Base-by-base conservation (phyloP, 2,329 filamentous ascomycete genomes). In the Alternaria atra region DNA sequence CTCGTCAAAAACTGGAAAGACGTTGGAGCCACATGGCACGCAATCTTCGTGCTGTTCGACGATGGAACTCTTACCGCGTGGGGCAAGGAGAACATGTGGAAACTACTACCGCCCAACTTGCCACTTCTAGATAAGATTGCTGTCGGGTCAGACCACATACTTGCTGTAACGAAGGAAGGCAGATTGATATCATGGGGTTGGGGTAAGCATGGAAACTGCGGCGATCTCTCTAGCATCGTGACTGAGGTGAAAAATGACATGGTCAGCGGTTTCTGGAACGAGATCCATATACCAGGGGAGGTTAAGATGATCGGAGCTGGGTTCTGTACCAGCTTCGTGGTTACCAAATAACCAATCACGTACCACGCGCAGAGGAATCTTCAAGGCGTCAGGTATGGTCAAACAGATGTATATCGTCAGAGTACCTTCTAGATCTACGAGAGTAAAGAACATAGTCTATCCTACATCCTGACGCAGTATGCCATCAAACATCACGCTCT, bases 171-270 rank as follows among this genome's bases (percentile, higher is more conserved):
- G 0, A 80, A 80, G 9, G 82, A 85, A 20, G 87, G 87, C 1
- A 86, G 89, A 52, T 87, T 97, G 1, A 80, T 96, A 50, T 87
- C 92, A 1, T 98, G 94, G 93, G 95, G 95, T 20, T 99, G 95
- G 95, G 94, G 93, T 2, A 94, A 98, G 79, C 95, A 99, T 80
- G 95, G 95, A 1, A 99, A 99, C 76, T 99, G 95, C 77, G 95
- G 95, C 3, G 59, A 73, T 44, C 29, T 73, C 6, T 64, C 40
- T 1, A 55, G 17, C 1, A 25, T 68, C 10, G 44, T 50, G 23
- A 60, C 62, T 2, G 60, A 68, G 6, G 46, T 71, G 1, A 66
- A 67, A 47, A 71, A 74, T 5, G 70, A 74, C 10, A 74, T 74
- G 72, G 63, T 75, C 37, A 70, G 52, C 39, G 72, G 70, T 0